Evolutionary conservation across 139 green algal species (phyloP), one percentile per base, ranked within the genome.

Genomic region (Closterium sp.): DNA sequence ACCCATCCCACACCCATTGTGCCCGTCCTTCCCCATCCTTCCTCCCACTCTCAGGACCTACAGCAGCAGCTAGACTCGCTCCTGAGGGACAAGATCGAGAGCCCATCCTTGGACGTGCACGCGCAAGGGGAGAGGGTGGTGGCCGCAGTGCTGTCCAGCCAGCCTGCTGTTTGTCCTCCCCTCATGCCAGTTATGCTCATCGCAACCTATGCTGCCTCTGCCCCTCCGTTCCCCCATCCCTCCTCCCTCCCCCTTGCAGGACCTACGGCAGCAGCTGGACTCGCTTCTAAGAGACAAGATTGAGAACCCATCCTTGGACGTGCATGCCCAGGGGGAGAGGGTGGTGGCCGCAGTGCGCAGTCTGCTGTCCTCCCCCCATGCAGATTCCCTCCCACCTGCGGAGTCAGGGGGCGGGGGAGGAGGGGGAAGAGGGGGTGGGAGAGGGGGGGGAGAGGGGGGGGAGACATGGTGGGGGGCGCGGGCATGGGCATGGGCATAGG

Each of bases 61-160:
- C 31, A 84, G n/a, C n/a, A 23, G 33, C 84, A 90, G 28, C 35
- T 93, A 12, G 90, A 93, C 25, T 28, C 12, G 66, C 84, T 93
- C n/a, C 90, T 93, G 1, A 34, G n/a, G 21, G 28, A 23, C 19
- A 93, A 93, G 84, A 84, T 93, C 5, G 84, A 85, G 33, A 34
- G 90, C 90, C 84, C 90, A 23, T 35, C 32, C 19, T 32, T 93
- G 35, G 90, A 93, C 85, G n/a, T 93, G 16, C 84, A 87, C 25
- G 25, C 33, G 12, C 28, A 85, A 9, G 90, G 90, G 33, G 25
- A 10, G 23, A 32, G 25, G 21, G 34, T 93, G 0, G 85, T 93
- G 55, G 30, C 33, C 9, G 90, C 90, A 28, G 84, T 93, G 33
- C 32, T n/a, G n/a, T n/a, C 10, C 10, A 85, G 64, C 83, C 89